Evolutionary conservation across 202 grass and related monocot species (phyloP).

Genomic region (Hordeum pubiflorum): DNA sequence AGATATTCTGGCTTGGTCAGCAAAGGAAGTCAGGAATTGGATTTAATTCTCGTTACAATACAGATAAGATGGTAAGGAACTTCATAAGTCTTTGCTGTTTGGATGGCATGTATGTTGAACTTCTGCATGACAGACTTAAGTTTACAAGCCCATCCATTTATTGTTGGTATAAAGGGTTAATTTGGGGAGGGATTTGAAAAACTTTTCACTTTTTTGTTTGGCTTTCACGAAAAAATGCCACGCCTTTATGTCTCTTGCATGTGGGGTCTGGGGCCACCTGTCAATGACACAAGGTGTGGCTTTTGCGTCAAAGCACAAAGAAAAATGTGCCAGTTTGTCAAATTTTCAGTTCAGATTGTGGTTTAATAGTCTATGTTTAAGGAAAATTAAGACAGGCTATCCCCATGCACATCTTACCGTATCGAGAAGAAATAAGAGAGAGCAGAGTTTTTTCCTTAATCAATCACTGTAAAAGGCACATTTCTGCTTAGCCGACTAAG

Average conservation of each 20-base stretch:
- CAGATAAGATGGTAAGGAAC: conserved; percentile 81
- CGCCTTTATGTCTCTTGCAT: not conserved
- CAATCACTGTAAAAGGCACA: not conserved
- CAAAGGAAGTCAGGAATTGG: conserved; percentile 96
- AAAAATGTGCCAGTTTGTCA: not conserved
- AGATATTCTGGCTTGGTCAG: conserved; percentile 97
- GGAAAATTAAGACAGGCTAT: not conserved
- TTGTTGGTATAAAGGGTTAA: not conserved
- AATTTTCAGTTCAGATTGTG: not conserved
- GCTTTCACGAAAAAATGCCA: not conserved
- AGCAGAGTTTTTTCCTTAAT: not conserved
- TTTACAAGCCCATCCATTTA: not conserved
- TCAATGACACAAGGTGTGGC: not conserved
- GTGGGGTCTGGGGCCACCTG: not conserved
- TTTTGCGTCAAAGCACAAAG: not conserved
- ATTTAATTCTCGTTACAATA: conserved; percentile 90
- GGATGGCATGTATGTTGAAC: not conserved
- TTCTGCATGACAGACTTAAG: not conserved
- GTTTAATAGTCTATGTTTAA: not conserved
- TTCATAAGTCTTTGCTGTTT: not conserved
- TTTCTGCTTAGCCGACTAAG: not conserved
- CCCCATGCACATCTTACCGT: not conserved
- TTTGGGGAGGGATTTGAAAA: not conserved
- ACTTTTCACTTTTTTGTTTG: not conserved
- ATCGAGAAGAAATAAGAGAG: not conserved